These are phyloP conservation scores for Colletotrichum lupini DNA, from an alignment of 2,329 filamentous ascomycete genomes.

Conservation along the genomic window DNA sequence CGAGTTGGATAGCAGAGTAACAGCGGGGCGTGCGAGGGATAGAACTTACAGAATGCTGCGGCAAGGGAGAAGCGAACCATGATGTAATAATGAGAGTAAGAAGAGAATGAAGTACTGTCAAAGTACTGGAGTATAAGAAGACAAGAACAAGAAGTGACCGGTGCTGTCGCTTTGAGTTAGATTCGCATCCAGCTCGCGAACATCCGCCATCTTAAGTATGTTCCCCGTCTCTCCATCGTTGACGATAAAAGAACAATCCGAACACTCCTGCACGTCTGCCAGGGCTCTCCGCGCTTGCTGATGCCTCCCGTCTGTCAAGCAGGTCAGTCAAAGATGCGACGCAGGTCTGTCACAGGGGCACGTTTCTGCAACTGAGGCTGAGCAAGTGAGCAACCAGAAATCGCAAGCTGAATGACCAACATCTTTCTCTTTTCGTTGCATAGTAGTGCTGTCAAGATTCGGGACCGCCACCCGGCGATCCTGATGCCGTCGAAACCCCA, in stretches of 20 bases:
- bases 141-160: neutral
- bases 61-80: slow-evolving; percentile 33
- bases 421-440: neutral
- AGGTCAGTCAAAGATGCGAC: slow-evolving; percentile 20
- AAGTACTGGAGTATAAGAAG: neutral
- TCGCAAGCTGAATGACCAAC: neutral
- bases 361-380: slow-evolving; percentile 28
- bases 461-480: slow-evolving; percentile 6
- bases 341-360: slow-evolving; percentile 30
- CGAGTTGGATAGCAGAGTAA: neutral
- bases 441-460: neutral
- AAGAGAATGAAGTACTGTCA: neutral
- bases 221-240: neutral
- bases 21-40: too few species aligned
- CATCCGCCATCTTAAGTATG: slow-evolving; percentile 21
- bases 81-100: neutral
- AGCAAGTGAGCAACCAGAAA: neutral
- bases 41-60: slow-evolving; percentile 30
- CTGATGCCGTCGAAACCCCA: neutral
- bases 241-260: neutral
- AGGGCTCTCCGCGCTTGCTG: slow-evolving; percentile 6
- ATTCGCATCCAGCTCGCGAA: neutral
- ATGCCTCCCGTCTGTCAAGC: neutral
- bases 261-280: neutral
- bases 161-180: neutral